Base-by-base conservation (phyloP, 768 basidiomycete genomes). In the Lyophyllum atratum region DNA sequence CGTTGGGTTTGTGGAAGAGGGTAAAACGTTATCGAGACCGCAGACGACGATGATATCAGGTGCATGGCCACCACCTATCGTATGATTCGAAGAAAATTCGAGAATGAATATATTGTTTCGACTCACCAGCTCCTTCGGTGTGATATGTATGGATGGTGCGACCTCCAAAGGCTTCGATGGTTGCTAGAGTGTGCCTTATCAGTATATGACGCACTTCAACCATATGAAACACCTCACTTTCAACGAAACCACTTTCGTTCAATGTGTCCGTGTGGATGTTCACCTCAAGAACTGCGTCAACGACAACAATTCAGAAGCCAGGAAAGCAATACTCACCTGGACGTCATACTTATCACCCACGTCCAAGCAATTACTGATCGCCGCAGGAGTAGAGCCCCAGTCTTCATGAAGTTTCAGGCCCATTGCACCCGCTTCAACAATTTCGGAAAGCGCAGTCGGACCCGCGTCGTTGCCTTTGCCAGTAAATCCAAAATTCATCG, bases 21-120 rank as follows among this genome's bases (percentile, higher is more conserved):
- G 97, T 9, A 98, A 76, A 2, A 98, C 95, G 56, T 98, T 96
- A 1, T 86, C 75, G 7, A 85, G 82, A 26, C 92, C 93, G 59
- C 94, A 96, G 21, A 98, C 95, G n/a, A 92, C 89, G 68, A 99
- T 96, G 72, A 98, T 98, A 66, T 98, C 97, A 0, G 97, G 97
- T 2, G 96, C 96, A 68, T 98, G 96, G 12, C 97, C 95, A 14
- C 95, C 94, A 48, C 95, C 90, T 88, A 19, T 9, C 52, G 14
- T 28, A 29, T 44, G 26, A 55, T 54, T 51, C 34, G n/a, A 31
- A 26, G 25, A 2, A 46, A 28, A 29, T 12, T 51, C 14, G 8
- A 11, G 37, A 22, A 11, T 22, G 44, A 6, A 29, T 49, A 26
- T 26, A 24, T 33, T 24, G 26, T n/a, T 22, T 34, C 54, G 63